phyloP scores from a whole-genome alignment of 2,329 filamentous ascomycete genomes.

The Cercospora citrullina region DNA sequence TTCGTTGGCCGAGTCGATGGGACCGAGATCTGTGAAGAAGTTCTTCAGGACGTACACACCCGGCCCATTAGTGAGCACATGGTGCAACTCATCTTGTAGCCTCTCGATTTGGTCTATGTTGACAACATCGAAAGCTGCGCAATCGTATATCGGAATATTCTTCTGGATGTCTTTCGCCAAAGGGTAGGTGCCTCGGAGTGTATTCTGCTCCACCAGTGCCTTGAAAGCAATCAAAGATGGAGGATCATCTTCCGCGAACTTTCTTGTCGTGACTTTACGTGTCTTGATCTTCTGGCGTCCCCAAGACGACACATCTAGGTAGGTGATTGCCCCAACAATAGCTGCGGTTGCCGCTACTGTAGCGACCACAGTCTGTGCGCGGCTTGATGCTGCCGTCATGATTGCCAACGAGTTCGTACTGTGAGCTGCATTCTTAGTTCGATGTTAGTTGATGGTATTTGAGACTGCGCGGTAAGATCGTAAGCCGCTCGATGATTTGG shows the following conservation, averaged over 20 bases:
- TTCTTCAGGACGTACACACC: conserved; percentile 60
- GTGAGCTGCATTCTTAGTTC: neutral
- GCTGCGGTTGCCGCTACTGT: conserved; percentile 12
- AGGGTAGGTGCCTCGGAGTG: conserved; percentile 46
- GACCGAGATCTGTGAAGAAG: conserved; percentile 48
- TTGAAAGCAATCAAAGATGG: conserved; percentile 32
- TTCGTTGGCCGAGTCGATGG: conserved; percentile 51
- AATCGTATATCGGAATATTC: conserved; percentile 60
- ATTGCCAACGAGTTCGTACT: neutral
- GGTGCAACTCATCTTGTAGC: conserved; percentile 63
- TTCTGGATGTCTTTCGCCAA: conserved; percentile 48
- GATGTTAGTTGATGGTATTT: neutral
- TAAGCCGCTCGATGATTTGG: neutral
- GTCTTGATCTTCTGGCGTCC: conserved; percentile 26
- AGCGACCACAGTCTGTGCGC: conserved; percentile 12
- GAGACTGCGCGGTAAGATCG: neutral
- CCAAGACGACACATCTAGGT: conserved; percentile 30
- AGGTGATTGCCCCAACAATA: conserved; percentile 15
- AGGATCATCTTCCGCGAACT: conserved; percentile 20
- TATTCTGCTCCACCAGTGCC: conserved; percentile 26
- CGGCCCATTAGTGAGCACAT: conserved; percentile 57
- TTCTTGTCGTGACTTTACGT: conserved; percentile 26
- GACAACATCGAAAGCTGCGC: conserved; percentile 42
- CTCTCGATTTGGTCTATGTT: conserved; percentile 36
- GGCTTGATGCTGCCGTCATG: conserved; percentile 6